phyloP scores from a whole-genome alignment of 192 early-diverging fungal genomes.

The Blastocladiella britannica region DNA sequence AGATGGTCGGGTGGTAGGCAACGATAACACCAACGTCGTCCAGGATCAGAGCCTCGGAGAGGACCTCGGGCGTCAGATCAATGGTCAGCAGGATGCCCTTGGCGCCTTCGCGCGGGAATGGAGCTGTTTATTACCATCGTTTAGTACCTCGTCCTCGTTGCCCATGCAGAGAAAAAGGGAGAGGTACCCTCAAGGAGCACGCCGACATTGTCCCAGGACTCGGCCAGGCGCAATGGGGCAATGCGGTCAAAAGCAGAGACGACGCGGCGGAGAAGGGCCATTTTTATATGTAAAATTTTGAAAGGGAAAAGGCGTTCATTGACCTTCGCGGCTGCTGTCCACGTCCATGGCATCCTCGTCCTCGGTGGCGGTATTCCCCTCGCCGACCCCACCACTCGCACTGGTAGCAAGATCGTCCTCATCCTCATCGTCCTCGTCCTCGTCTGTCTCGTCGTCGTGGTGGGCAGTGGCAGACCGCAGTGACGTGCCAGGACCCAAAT shows the following conservation, averaged over 20 bases:
- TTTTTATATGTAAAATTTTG: no score
- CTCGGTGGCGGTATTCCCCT: no score
- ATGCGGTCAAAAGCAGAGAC: slow-evolving; percentile 51
- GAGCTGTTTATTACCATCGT: slow-evolving; percentile 17
- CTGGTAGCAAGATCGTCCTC: no score
- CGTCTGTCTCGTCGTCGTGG: neutral
- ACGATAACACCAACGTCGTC: slow-evolving; percentile 35
- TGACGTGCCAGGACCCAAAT: neutral
- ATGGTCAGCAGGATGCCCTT: slow-evolving; percentile 73
- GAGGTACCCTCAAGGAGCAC: slow-evolving; percentile 32
- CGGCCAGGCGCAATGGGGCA: slow-evolving; percentile 64
- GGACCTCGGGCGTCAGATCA: slow-evolving; percentile 58
- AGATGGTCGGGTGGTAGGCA: slow-evolving; percentile 86
- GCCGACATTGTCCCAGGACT: slow-evolving; percentile 89
- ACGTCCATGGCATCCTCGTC: no score
- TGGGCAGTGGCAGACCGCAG: neutral
- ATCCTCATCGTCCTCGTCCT: neutral
- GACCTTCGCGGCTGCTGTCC: no score
- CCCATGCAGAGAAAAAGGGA: neutral
- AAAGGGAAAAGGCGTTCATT: no score
- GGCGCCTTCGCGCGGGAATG: slow-evolving; percentile 45
- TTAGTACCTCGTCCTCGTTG: neutral
- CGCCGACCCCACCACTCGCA: no score
- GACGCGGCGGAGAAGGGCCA: slow-evolving; percentile 37
- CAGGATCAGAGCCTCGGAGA: slow-evolving; percentile 42